A percentile compares a stretch with the other conserved stretches of the same genome.
Evolutionary conservation across 371 early-diverging fungal species (phyloP).

Genomic region (Rhizomucor miehei): DNA sequence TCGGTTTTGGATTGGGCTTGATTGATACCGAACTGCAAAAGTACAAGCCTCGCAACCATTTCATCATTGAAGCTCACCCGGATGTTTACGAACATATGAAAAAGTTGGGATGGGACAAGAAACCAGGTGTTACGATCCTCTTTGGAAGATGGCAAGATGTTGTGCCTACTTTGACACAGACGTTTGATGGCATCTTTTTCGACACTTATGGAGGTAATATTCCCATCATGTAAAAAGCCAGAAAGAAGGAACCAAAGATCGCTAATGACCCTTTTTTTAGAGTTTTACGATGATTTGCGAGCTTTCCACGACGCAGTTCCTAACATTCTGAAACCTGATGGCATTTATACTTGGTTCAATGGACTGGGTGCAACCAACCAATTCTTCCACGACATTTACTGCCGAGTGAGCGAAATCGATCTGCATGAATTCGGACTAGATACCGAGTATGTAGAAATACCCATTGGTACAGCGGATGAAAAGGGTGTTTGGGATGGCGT

Average conservation of each 20-base stretch:
- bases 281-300: constrained; percentile 87
- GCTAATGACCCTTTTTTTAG: constrained; percentile 24
- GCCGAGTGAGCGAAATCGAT: constrained; percentile 82
- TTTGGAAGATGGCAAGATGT: constrained; percentile 96
- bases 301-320: constrained; percentile 85
- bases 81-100: constrained; percentile 92
- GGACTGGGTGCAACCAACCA: constrained; percentile 91
- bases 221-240: background rate
- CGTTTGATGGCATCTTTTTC: constrained; percentile 89
- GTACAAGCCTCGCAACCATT: constrained; percentile 70
- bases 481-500: constrained; percentile 86
- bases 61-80: constrained; percentile 96
- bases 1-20: constrained; percentile 94
- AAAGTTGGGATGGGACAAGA: constrained; percentile 81
- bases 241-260: background rate
- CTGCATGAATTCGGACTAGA: constrained; percentile 73
- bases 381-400: constrained; percentile 95
- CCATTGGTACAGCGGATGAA: constrained; percentile 75
- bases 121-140: constrained; percentile 78
- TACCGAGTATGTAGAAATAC: constrained; percentile 70
- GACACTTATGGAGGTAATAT: constrained; percentile 80
- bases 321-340: constrained; percentile 71
- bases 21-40: constrained; percentile 83
- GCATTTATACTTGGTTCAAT: constrained; percentile 93
- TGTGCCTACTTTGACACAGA: constrained; percentile 64